A percentile compares a stretch with the other conserved stretches of the same genome.
Conservation (phyloP, 768 basidiomycete species). For the Mycena venus region DNA sequence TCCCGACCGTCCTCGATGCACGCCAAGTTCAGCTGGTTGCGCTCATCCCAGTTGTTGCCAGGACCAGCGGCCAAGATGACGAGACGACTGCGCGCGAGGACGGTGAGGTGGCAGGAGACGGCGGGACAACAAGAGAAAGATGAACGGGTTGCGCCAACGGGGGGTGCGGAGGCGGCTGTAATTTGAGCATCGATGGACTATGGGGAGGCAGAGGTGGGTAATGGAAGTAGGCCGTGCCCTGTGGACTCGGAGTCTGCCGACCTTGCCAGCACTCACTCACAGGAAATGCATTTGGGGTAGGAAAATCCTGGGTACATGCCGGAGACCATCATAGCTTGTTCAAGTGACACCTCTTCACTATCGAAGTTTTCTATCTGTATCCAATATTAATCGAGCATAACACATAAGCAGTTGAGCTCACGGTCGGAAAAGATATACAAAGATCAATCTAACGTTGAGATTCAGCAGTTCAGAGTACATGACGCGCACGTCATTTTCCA, state of each 20-base stretch:
- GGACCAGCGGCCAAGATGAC: neutral
- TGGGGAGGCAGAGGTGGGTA: constrained; percentile 31
- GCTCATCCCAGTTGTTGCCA: constrained; percentile 43
- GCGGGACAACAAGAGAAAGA: constrained; percentile 5
- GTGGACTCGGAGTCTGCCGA: constrained; percentile 15
- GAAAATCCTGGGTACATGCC: constrained; percentile 19
- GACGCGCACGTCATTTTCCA: neutral
- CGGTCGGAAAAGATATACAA: too few species aligned
- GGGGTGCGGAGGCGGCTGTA: constrained; percentile 13
- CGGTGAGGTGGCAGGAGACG: neutral
- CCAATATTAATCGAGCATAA: too few species aligned
- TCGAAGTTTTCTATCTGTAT: too few species aligned
- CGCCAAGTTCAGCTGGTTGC: constrained; percentile 74
- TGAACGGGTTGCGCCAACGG: constrained; percentile 4
- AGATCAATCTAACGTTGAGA: neutral
- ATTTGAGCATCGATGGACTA: constrained; percentile 19
- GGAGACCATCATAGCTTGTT: constrained; percentile 41
- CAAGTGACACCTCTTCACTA: constrained; percentile 23
- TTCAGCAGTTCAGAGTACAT: neutral
- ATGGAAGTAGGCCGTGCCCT: constrained; percentile 21
- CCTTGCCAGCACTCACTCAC: constrained; percentile 32
- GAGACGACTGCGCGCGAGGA: constrained; percentile 1
- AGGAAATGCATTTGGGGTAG: neutral
- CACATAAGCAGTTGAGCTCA: too few species aligned
- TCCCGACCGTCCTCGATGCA: constrained; percentile 84